Evolutionary conservation across 257 asterid genomes (phyloP), one percentile per base, ranked within the genome.

Genomic region (Handroanthus guayacan): DNA sequence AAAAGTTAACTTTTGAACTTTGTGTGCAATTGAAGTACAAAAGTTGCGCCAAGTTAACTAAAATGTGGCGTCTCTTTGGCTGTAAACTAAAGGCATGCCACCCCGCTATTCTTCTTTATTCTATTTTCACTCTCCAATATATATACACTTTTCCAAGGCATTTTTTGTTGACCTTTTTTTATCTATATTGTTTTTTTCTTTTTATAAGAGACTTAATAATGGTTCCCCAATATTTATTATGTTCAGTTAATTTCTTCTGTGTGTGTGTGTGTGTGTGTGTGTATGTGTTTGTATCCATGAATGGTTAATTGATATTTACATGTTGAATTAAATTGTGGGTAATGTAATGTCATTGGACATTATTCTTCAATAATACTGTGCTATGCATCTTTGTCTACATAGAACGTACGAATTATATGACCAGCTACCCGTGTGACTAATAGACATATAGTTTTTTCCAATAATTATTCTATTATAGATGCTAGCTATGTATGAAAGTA

Each of bases 71-170:
- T 11, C 67, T 8, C 69, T 83, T 76, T 62, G 54, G 82, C 50
- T 73, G 45, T 74, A 83, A 25, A 25, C 31, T 25, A 25, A 83
- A 83, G 87, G 84, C 87, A 62, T 80, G 58, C 77, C 67, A n/a
- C 51, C 71, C 8, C 79, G 87, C 78, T 47, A 1, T 38, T 36
- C 18, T n/a, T 70, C 37, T 37, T 31, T 18, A 4, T n/a, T 14
- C 55, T 41, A 54, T 75, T 62, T 14, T 75, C 70, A 62, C 44
- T 76, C 51, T 67, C 65, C 77, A 75, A 65, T 34, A 44, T 62
- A 50, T 61, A 10, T 74, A 36, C 77, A 80, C 79, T 81, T 66
- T n/a, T 9, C 11, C 74, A 25, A 25, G 31, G 31, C 31, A 25
- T 25, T 25, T 25, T 25, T 25, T 25, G 31, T 25, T 25, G 0